These are phyloP conservation scores for Apiotrichum gracile DNA, from an alignment of 1,284 basidiomycete species.

Conservation along the genomic window DNA sequence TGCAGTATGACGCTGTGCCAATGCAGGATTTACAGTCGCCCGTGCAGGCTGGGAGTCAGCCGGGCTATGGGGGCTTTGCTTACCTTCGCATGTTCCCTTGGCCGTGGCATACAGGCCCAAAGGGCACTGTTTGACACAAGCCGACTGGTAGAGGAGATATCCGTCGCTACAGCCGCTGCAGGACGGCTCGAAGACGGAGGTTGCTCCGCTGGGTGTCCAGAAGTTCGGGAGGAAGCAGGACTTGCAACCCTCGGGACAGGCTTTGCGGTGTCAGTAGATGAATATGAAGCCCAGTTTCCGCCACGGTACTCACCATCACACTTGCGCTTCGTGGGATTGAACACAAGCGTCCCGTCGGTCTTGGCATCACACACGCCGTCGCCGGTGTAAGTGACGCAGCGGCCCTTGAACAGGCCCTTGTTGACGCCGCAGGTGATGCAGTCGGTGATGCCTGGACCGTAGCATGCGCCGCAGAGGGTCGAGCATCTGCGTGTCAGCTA, in stretches of 20 bases:
- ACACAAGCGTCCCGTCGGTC: conserved; percentile 31
- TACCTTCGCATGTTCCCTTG: background rate
- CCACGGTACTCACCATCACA: conserved; percentile 46
- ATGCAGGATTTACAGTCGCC: background rate
- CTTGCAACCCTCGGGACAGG: conserved; percentile 45
- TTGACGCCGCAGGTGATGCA: conserved; percentile 44
- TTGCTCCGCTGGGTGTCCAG: conserved; percentile 9
- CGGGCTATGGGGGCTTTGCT: background rate
- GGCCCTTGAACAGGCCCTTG: conserved; percentile 7
- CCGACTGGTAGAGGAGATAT: conserved; percentile 37
- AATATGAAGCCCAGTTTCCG: background rate
- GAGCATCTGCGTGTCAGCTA: background rate
- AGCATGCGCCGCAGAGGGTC: background rate
- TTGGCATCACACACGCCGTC: conserved; percentile 26
- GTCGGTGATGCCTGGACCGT: conserved; percentile 33
- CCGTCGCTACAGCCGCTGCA: conserved; percentile 48
- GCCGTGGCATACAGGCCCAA: conserved; percentile 27
- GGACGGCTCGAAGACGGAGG: conserved; percentile 19
- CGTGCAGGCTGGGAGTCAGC: background rate
- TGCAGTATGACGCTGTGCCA: conserved; percentile 32
- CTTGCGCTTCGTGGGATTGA: conserved; percentile 36
- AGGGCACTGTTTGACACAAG: conserved; percentile 40
- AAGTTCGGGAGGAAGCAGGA: conserved; percentile 44
- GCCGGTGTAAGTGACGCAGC: conserved; percentile 42
- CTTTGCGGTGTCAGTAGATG: conserved; percentile 22